A percentile compares a stretch with the other conserved stretches of the same genome.
These are phyloP conservation scores for Endoconidiophora polonica DNA, from an alignment of 2,329 filamentous ascomycete species.

Conservation along the genomic window DNA sequence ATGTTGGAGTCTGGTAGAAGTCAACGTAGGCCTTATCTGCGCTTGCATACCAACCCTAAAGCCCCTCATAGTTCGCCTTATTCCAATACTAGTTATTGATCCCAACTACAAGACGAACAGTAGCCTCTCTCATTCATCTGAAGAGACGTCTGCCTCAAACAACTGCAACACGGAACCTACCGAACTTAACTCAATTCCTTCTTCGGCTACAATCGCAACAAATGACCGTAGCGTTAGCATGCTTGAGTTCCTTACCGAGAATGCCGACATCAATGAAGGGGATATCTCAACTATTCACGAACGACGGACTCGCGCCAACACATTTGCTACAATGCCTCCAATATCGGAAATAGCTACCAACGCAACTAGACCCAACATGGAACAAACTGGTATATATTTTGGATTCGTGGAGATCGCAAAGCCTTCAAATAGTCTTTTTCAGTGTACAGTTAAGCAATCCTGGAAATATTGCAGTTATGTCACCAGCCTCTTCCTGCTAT, in stretches of 20 bases:
- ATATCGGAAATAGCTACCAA: slow-evolving; percentile 20
- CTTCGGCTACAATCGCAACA: not conserved
- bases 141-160: not conserved
- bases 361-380: slow-evolving; percentile 22
- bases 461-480: slow-evolving; percentile 59
- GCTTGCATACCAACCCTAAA: slow-evolving; percentile 88
- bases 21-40: slow-evolving; percentile 78
- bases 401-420: slow-evolving; percentile 55
- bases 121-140: not conserved
- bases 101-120: slow-evolving; percentile 17
- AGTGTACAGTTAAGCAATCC: slow-evolving; percentile 45
- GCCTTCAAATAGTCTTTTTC: slow-evolving; percentile 52
- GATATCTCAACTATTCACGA: slow-evolving; percentile 3
- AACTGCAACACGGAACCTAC: not conserved
- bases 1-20: slow-evolving; percentile 89
- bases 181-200: not conserved
- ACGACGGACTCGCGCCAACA: slow-evolving; percentile 11
- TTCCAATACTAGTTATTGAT: slow-evolving; percentile 40
- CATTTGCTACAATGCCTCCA: slow-evolving; percentile 9
- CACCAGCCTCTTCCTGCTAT: slow-evolving; percentile 69
- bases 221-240: slow-evolving; percentile 1
- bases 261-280: slow-evolving; percentile 5
- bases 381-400: slow-evolving; percentile 42
- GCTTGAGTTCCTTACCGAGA: slow-evolving; percentile 8
- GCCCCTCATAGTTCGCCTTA: slow-evolving; percentile 53